Evolutionary conservation across 2,329 filamentous ascomycete genomes (phyloP).

Genomic region (Sphaerulina vaccinii): DNA sequence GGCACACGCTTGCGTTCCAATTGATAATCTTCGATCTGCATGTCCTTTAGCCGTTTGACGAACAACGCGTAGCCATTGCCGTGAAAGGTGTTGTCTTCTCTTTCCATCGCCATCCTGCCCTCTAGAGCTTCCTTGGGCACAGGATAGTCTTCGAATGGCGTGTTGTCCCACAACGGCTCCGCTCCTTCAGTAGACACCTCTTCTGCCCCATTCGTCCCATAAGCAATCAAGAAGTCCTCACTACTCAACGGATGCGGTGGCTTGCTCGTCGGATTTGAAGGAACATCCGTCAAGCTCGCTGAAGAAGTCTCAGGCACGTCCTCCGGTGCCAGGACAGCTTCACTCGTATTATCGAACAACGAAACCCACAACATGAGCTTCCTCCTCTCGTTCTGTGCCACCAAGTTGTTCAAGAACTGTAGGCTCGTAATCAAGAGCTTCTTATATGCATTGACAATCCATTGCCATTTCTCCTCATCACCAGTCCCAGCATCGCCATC

Average conservation of each 20-base stretch:
- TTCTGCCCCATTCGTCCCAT: constrained; percentile 29
- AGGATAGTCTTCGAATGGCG: constrained; percentile 25
- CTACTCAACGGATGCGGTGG: constrained; percentile 29
- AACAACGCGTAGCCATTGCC: constrained; percentile 37
- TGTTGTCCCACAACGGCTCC: constrained; percentile 28
- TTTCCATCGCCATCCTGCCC: constrained; percentile 18
- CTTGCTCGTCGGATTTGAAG: constrained; percentile 31
- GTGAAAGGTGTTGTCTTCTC: constrained; percentile 13
- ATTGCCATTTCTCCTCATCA: constrained; percentile 65
- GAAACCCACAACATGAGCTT: constrained; percentile 66
- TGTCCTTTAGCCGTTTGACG: constrained; percentile 24
- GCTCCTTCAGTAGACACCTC: constrained; percentile 23
- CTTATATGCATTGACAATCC: constrained; percentile 65
- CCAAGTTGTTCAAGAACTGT: constrained; percentile 66
- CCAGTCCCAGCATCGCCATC: constrained; percentile 62
- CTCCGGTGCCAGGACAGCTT: constrained; percentile 32
- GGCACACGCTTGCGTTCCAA: constrained; percentile 29
- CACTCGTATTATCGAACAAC: constrained; percentile 54
- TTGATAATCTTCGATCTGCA: constrained; percentile 30
- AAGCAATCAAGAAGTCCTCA: constrained; percentile 34
- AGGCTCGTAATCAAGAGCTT: constrained; percentile 63
- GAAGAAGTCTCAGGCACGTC: constrained; percentile 32
- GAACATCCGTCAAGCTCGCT: constrained; percentile 31
- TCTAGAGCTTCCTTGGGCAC: constrained; percentile 26
- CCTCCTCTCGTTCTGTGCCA: constrained; percentile 63